Evolutionary conservation across 306 rosid species (phyloP).

Genomic region (Trifolium fragiferum): DNA sequence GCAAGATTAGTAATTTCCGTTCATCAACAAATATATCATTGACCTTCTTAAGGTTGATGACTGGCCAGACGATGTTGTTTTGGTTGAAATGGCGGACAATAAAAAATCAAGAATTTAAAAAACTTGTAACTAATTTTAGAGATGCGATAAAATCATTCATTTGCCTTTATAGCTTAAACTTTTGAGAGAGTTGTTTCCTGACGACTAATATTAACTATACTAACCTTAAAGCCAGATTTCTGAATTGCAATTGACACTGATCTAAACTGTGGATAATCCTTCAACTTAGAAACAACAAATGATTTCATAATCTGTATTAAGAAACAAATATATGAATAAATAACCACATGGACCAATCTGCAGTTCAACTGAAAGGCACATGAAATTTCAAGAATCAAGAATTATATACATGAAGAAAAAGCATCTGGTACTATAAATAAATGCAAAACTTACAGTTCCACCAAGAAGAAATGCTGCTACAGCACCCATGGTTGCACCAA

Average conservation of each 20-base stretch:
- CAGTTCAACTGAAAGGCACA: slow-evolving; percentile 13
- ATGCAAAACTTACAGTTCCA: slow-evolving; percentile 69
- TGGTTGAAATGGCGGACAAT: too few relatives aligned
- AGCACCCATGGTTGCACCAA: slow-evolving; percentile 87
- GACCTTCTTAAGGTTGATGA: too few relatives aligned
- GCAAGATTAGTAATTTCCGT: slow-evolving; percentile 8
- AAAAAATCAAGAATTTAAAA: too few relatives aligned
- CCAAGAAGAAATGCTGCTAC: slow-evolving; percentile 89
- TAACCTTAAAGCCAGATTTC: slow-evolving; percentile 94
- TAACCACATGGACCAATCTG: slow-evolving; percentile 29
- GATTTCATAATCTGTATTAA: slow-evolving; percentile 75
- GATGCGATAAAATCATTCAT: slow-evolving; percentile 28
- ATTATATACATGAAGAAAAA: slow-evolving; percentile 10
- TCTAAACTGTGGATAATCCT: slow-evolving; percentile 88
- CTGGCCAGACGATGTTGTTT: too few relatives aligned
- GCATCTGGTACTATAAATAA: neutral
- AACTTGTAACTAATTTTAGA: neutral
- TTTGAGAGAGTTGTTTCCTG: neutral
- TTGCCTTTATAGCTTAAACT: slow-evolving; percentile 8
- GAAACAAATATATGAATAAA: slow-evolving; percentile 35
- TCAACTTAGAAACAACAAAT: slow-evolving; percentile 75
- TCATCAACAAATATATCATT: neutral
- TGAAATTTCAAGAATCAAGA: slow-evolving; percentile 17
- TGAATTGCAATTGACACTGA: slow-evolving; percentile 75
- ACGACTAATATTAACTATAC: slow-evolving; percentile 21